Evolutionary conservation across 495 filamentous ascomycete genomes (phyloP), one percentile per base, ranked within the genome.

Genomic region (Aspergillus indologenus): DNA sequence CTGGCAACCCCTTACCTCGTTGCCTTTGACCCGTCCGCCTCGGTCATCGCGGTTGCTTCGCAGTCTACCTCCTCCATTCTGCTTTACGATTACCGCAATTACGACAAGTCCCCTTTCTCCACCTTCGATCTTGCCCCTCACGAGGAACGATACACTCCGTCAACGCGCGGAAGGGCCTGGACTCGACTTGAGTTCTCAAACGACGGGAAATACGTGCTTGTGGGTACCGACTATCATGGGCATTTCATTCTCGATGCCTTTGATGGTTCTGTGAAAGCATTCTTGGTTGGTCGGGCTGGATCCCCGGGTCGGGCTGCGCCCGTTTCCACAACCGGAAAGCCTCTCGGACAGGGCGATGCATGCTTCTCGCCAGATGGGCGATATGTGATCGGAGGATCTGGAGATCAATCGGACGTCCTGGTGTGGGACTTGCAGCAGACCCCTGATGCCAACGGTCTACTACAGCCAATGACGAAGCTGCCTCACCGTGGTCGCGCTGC

Each of bases 231-330:
- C 24, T 87, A 86, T 12, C 78, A 79, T 45, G 90, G 91, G 3
- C 95, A 98, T 65, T 94, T 89, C 62, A 74, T 98, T 23, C 75
- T 98, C 23, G 94, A 98, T 70, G 90, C 95, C 1, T 98, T 96
- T 72, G 82, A 88, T 34, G 92, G 92, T 18, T 75, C 71, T 19
- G 64, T 97, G 1, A 87, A 86, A 65, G 85, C 87, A 12, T 89
- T 86, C 69, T 75, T 85, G 40, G 65, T 69, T 20, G 75, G 75
- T n/a, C 75, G 71, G 45, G 68, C 68, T 48, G 77, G 77, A n/a
- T 67, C 76, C 0, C 56, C 76, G 42, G 77, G 77, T 34, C 68
- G 77, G 55, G 77, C 77, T 57, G 75, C 77, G 18, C 77, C 77
- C 3, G 62, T 80, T 8, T 78, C 77, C 3, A 69, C 68, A 11